Evolutionary conservation across 306 rosid species (phyloP).

Genomic region (Rosa chinensis): DNA sequence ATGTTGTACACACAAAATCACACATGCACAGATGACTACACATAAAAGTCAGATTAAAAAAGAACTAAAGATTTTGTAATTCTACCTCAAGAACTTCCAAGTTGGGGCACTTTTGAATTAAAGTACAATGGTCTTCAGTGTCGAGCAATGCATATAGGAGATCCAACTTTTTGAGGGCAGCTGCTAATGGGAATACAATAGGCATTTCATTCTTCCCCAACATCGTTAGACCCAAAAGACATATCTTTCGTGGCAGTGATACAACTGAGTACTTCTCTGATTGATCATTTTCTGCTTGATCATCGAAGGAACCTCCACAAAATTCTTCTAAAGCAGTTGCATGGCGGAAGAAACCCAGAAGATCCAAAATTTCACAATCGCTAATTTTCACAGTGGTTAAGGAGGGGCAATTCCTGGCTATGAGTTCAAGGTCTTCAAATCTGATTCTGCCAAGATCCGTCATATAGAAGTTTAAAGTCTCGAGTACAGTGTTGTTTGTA

Average conservation of each 20-base stretch:
- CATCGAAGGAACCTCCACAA: slow-evolving; percentile 80
- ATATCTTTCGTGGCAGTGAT: slow-evolving; percentile 58
- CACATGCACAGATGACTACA: neutral
- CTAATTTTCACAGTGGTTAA: slow-evolving; percentile 71
- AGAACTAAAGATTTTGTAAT: slow-evolving; percentile 10
- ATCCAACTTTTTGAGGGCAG: slow-evolving; percentile 68
- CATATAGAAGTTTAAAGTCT: slow-evolving; percentile 78
- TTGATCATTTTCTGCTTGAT: neutral
- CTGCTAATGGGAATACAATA: slow-evolving; percentile 69
- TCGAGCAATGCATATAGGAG: slow-evolving; percentile 83
- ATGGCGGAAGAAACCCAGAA: slow-evolving; percentile 62
- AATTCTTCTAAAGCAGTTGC: slow-evolving; percentile 75
- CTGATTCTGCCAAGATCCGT: slow-evolving; percentile 58
- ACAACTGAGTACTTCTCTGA: slow-evolving; percentile 53
- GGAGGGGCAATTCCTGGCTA: slow-evolving; percentile 77
- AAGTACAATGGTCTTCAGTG: slow-evolving; percentile 83
- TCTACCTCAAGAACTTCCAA: slow-evolving; percentile 84
- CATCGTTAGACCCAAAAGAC: slow-evolving; percentile 71
- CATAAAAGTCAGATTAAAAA: neutral
- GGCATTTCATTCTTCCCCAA: slow-evolving; percentile 78
- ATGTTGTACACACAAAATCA: neutral
- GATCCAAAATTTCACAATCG: slow-evolving; percentile 69
- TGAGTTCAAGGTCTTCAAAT: slow-evolving; percentile 78
- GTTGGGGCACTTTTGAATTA: slow-evolving; percentile 87
- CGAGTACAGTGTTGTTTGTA: slow-evolving; percentile 74